A percentile compares a stretch with the other conserved stretches of the same genome.
Evolutionary conservation across 192 early-diverging fungal genomes (phyloP).

Genomic region (Gaertneriomyces semiglobifer): DNA sequence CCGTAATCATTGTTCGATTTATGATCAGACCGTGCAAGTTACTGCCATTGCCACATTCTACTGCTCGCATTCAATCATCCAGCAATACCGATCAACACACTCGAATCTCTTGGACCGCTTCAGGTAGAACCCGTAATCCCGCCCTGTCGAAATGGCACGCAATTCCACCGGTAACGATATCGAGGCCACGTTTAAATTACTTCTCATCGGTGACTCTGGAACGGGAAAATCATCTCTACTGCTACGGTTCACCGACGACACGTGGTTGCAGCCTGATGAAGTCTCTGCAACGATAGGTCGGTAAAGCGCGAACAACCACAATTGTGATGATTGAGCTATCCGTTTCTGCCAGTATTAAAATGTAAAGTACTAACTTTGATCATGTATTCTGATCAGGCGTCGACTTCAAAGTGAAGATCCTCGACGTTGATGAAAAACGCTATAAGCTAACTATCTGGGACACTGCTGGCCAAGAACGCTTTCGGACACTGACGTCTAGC

Average conservation of each 20-base stretch:
- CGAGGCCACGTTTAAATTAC: constrained; percentile 82
- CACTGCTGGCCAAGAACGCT: constrained; percentile 98
- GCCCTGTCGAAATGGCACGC: no score
- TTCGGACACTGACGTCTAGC: constrained; percentile 92
- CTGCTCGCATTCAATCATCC: no score
- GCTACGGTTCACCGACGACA: constrained; percentile 90
- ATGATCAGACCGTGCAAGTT: no score
- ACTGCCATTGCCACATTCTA: no score
- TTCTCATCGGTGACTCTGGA: constrained; percentile 92
- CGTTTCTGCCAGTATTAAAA: background rate
- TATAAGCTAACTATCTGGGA: constrained; percentile 99
- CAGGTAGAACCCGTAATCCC: no score
- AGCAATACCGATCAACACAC: no score
- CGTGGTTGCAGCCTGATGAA: constrained; percentile 89
- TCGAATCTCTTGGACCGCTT: no score
- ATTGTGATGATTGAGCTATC: background rate
- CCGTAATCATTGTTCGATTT: no score
- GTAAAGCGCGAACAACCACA: background rate
- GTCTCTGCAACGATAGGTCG: constrained; percentile 78
- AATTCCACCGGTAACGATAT: constrained; percentile 8
- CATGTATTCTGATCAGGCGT: constrained; percentile 60
- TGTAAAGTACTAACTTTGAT: background rate
- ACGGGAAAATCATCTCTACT: constrained; percentile 94
- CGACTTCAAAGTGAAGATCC: constrained; percentile 95
- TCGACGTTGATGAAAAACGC: constrained; percentile 74